Evolutionary conservation across 768 basidiomycete genomes (phyloP), one percentile per base, ranked within the genome.

Genomic region (Cystofilobasidium ferigula): DNA sequence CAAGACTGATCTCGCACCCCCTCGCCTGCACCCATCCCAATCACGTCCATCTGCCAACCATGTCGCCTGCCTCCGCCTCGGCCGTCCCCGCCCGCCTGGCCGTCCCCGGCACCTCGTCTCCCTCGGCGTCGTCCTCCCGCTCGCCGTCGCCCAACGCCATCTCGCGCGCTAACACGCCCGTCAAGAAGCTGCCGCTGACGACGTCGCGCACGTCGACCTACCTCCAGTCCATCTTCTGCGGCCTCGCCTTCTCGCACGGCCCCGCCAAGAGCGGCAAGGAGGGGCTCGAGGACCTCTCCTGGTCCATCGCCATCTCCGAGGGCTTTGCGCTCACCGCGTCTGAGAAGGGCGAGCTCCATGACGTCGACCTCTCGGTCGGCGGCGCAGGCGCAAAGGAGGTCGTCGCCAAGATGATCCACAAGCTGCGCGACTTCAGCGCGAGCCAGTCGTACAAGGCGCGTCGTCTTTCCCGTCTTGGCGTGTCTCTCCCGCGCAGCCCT

Each of bases 361-460:
- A 20, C 34, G 42, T 64, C 57, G 47, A 64, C 54, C 43, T 57
- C 6, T 20, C 35, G 10, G 56, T 45, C 32, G 63, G 63, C 22
- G 26, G 32, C 7, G 56, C 26, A 35, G 63, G 54, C n/a, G 28
- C 43, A 5, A 14, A 34, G 13, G 30, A 28, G 26, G 47, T 48
- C 24, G 43, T 64, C 63, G 38, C 35, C 3, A 0, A n/a, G 30
- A 5, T 64, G 16, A 32, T 64, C 20, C 18, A 35, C 16, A 22
- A 40, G 32, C 32, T 64, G 20, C 43, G 63, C 18, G 53, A 64
- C 56, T 64, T 47, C 56, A 28, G 42, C 7, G 24, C 56, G 0
- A 48, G 42, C n/a, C 63, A 64, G 43, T 38, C 30, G 18, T 64
- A 64, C 63, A 64, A 64, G 47, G 57, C 58, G 0, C 34, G 48